Evolutionary conservation across 108 stramenopile genomes (phyloP).

Genomic region (Cylindrotheca fusiformis): DNA sequence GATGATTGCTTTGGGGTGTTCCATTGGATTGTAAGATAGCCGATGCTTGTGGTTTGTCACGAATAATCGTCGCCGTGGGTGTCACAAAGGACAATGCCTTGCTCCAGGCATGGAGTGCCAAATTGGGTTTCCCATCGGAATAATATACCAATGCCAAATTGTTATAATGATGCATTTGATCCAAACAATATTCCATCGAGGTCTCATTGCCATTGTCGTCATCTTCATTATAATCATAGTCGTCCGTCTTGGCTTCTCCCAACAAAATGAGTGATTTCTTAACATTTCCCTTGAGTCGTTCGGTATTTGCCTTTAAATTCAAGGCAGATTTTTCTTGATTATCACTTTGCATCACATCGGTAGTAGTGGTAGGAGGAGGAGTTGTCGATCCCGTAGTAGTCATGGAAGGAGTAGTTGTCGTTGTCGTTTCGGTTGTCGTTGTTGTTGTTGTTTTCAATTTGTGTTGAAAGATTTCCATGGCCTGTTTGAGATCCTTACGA

Average conservation of each 20-base stretch:
- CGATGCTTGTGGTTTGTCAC: conserved; percentile 2
- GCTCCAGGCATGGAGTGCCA: conserved; percentile 70
- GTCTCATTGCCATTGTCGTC: not conserved
- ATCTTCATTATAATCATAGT: conserved; percentile 8
- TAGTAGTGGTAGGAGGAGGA: conserved; percentile 15
- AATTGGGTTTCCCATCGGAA: conserved; percentile 55
- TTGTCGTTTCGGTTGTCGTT: conserved; percentile 3
- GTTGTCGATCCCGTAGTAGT: conserved; percentile 16
- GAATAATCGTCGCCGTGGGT: not conserved
- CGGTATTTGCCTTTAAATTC: conserved; percentile 77
- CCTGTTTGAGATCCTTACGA: conserved; percentile 77
- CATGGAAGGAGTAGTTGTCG: conserved; percentile 12
- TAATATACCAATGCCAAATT: conserved; percentile 77
- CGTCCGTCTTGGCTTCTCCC: conserved; percentile 54
- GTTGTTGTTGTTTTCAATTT: conserved; percentile 40
- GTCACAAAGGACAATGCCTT: conserved; percentile 42
- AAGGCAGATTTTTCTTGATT: conserved; percentile 52
- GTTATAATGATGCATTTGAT: conserved; percentile 51
- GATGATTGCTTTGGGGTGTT: conserved; percentile 44
- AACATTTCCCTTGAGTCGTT: conserved; percentile 75
- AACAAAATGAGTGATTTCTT: conserved; percentile 79
- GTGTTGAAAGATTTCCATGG: conserved; percentile 85
- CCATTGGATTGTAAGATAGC: conserved; percentile 59
- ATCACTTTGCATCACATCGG: conserved; percentile 38
- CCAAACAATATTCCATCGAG: conserved; percentile 24